A percentile compares a stretch with the other conserved stretches of the same genome.
Evolutionary conservation across 768 basidiomycete genomes (phyloP).

Genomic region (Lepiota venenata): DNA sequence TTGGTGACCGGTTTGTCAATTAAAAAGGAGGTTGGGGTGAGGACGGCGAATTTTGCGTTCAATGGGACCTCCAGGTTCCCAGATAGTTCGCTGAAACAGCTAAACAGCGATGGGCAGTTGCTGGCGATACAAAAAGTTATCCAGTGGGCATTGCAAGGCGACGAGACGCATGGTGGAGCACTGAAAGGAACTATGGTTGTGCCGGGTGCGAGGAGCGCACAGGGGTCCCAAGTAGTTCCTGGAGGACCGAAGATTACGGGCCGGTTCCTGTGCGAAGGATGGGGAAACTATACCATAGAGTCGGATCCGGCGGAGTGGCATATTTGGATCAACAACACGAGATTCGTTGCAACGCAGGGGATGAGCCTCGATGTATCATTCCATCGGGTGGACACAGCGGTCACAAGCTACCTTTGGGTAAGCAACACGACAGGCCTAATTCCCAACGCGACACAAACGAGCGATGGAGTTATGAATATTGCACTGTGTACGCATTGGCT

Average conservation of each 20-base stretch:
- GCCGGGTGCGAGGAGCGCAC: slow-evolving; percentile 11
- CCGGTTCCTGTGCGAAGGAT: slow-evolving; percentile 9
- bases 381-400: slow-evolving; percentile 6
- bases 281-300: slow-evolving; percentile 6
- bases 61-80: slow-evolving; percentile 7
- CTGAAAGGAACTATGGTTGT: slow-evolving; percentile 12
- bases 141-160: slow-evolving; percentile 13
- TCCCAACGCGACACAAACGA: slow-evolving; percentile 12
- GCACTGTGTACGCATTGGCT: slow-evolving; percentile 13
- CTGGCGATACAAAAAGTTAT: slow-evolving; percentile 13
- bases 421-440: slow-evolving; percentile 13
- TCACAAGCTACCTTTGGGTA: slow-evolving; percentile 11
- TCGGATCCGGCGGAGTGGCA: background rate
- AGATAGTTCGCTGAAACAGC: background rate
- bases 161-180: slow-evolving; percentile 11
- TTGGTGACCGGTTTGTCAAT: slow-evolving; percentile 15
- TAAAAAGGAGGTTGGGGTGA: background rate
- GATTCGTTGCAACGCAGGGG: background rate
- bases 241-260: slow-evolving; percentile 11
- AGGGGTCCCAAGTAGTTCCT: slow-evolving; percentile 7
- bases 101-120: slow-evolving; percentile 13
- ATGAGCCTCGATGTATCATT: slow-evolving; percentile 8
- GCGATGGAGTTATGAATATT: slow-evolving; percentile 14
- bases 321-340: background rate
- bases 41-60: slow-evolving; percentile 5